phyloP scores from a whole-genome alignment of 2,329 filamentous ascomycete genomes.

The Colletotrichum noveboracense region DNA sequence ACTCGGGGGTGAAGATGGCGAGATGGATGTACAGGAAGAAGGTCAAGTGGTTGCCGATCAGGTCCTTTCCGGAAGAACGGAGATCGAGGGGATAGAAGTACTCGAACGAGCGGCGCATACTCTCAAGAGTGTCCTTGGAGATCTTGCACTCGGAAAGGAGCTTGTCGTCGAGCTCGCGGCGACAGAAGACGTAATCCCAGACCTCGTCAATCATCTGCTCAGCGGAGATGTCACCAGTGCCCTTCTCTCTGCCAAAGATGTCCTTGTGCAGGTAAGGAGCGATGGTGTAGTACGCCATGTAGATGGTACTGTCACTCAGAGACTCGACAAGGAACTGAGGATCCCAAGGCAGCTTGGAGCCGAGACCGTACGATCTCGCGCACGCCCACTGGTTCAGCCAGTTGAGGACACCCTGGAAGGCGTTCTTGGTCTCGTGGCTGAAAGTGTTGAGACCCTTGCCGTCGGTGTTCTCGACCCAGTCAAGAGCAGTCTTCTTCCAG shows the following conservation, averaged over 20 bases:
- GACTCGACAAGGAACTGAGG: constrained; percentile 88
- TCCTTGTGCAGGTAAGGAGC: constrained; percentile 77
- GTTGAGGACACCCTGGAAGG: constrained; percentile 83
- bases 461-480: constrained; percentile 72
- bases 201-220: constrained; percentile 95
- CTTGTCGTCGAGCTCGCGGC: constrained; percentile 72
- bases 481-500: constrained; percentile 80
- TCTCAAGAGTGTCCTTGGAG: constrained; percentile 72
- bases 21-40: constrained; percentile 89
- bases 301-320: constrained; percentile 90
- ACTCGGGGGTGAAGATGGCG: constrained; percentile 85
- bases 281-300: constrained; percentile 82
- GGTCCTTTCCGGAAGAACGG: constrained; percentile 87
- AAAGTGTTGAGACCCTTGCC: constrained; percentile 80
- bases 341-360: constrained; percentile 95
- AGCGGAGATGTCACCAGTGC: constrained; percentile 70
- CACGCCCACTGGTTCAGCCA: constrained; percentile 98
- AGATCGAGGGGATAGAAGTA: constrained; percentile 97
- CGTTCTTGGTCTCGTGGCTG: constrained; percentile 75
- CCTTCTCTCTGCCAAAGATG: constrained; percentile 79
- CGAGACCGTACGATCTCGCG: constrained; percentile 87
- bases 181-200: constrained; percentile 94
- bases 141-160: constrained; percentile 72
- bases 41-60: constrained; percentile 92
- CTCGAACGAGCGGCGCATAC: constrained; percentile 89